These are phyloP conservation scores for Xylaria arbuscula DNA, from an alignment of 2,329 filamentous ascomycete species.

Conservation along the genomic window DNA sequence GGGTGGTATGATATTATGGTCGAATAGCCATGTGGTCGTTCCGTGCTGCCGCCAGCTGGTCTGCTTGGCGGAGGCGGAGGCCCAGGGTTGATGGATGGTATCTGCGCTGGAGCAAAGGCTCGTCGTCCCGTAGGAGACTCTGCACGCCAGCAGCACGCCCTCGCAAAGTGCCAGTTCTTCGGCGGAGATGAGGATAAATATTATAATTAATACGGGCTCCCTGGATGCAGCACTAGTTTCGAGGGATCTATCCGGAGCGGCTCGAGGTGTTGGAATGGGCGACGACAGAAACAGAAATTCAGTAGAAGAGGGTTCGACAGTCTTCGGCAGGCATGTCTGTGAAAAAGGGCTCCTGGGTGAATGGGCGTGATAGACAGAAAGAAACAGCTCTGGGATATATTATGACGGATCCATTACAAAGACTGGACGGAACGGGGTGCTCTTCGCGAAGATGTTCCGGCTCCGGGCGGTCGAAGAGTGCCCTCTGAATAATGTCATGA, in stretches of 20 bases:
- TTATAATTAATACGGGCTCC: conserved; percentile 34
- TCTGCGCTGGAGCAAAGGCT: conserved; percentile 4
- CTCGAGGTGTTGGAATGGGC: conserved; percentile 9
- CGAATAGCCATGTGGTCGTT: conserved; percentile 53
- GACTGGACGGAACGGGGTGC: conserved; percentile 31
- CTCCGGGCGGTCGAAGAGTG: conserved; percentile 40
- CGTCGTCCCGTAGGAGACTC: conserved; percentile 14
- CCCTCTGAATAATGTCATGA: conserved; percentile 42
- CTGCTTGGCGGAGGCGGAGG: conserved; percentile 27
- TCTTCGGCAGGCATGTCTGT: conserved; percentile 35
- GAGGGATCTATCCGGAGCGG: conserved; percentile 13
- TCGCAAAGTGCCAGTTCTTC: conserved; percentile 14
- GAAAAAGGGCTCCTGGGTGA: conserved; percentile 28
- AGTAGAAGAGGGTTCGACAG: conserved; percentile 24
- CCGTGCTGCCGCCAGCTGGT: conserved; percentile 34
- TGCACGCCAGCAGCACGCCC: conserved; percentile 9
- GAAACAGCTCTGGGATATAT: conserved; percentile 29
- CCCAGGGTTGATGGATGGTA: conserved; percentile 12
- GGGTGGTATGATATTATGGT: conserved; percentile 38
- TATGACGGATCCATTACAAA: conserved; percentile 35
- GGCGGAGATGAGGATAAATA: conserved; percentile 18
- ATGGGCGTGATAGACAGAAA: conserved; percentile 29
- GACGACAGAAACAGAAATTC: conserved; percentile 21
- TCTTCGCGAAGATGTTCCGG: conserved; percentile 39
- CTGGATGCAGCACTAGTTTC: conserved; percentile 22